Evolutionary conservation across 2,329 filamentous ascomycete genomes (phyloP), one percentile per base, ranked within the genome.

Genomic region (Nemania sp.): DNA sequence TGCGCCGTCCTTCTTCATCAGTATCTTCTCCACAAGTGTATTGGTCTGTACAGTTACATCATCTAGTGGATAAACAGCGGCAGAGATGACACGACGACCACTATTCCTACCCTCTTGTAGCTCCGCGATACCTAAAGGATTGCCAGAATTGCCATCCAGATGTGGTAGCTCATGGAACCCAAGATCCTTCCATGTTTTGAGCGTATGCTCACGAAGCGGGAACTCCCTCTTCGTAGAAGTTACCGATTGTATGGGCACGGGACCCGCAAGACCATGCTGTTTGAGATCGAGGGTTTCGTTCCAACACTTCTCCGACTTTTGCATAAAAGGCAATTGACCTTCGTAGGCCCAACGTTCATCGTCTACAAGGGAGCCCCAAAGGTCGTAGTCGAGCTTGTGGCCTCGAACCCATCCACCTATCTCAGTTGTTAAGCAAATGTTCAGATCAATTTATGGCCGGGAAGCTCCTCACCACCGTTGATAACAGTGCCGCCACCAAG

Each of bases 261-360:
- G 69, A 1, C 73, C 71, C 13, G 66, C 40, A 18, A 51, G 48
- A 0, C 74, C 73, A 46, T 75, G 69, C 2, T 68, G 56, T 5
- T 54, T 32, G 0, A 39, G 39, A 48, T 71, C 62, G 9, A 55
- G 51, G 5, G 59, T 52, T 1, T 52, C 32, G n/a, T 63, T 64
- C 39, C 67, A 68, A 21, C 68, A 62, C 1, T 51, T 67, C 63
- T 77, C 75, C 0, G 68, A 63, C 47, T 72, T 75, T 32, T 66
- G 66, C 57, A 77, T 74, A 60, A 78, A 81, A 1, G 75, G 75
- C 10, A 77, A 72, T 45, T 79, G 70, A n/a, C 71, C 70, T 0
- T 76, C 68, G 42, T 75, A 78, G 46, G 71, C 73, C 74, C 78
- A 82, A 3, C 69, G 63, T 2, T 68, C 21, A 58, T 81, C 78